phyloP scores from a whole-genome alignment of 768 basidiomycete species.

The Pisolithus orientalis region DNA sequence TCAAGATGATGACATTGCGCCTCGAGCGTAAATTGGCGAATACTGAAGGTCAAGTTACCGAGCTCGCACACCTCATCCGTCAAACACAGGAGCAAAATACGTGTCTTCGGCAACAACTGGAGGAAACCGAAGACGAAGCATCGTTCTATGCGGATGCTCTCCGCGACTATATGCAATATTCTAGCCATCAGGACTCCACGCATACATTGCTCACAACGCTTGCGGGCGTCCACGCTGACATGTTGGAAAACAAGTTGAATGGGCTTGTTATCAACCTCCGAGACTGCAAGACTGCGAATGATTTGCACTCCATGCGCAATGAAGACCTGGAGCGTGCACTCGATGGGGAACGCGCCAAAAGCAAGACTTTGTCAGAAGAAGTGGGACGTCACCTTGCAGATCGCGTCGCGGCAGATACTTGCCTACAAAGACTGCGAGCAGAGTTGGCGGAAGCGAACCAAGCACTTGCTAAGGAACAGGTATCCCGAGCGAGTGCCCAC shows the following conservation, averaged over 20 bases:
- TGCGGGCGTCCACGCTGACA: conserved; percentile 13
- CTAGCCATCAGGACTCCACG: background rate
- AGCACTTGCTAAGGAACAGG: conserved; percentile 17
- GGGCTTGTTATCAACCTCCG: conserved; percentile 7
- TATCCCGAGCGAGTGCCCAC: conserved; percentile 11
- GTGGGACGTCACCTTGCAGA: conserved; percentile 35
- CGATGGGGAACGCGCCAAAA: conserved; percentile 12
- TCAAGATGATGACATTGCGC: conserved; percentile 41
- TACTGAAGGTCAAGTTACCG: conserved; percentile 59
- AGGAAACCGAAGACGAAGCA: conserved; percentile 13
- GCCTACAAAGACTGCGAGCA: conserved; percentile 34
- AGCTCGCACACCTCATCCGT: conserved; percentile 58
- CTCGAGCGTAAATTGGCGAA: conserved; percentile 66
- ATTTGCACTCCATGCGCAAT: conserved; percentile 33
- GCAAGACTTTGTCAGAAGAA: conserved; percentile 24
- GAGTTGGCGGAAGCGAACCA: conserved; percentile 27
- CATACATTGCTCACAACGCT: conserved; percentile 14
- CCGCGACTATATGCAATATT: conserved; percentile 4
- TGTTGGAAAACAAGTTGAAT: conserved; percentile 6
- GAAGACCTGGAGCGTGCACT: conserved; percentile 27
- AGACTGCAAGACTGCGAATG: conserved; percentile 18
- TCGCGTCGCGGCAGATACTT: conserved; percentile 36
- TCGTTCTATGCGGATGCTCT: conserved; percentile 9
- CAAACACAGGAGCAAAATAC: conserved; percentile 48
- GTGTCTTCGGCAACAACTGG: conserved; percentile 28